Evolutionary conservation across 1,284 basidiomycete genomes (phyloP), one percentile per base, ranked within the genome.

Genomic region (Leccinum colubrinum): DNA sequence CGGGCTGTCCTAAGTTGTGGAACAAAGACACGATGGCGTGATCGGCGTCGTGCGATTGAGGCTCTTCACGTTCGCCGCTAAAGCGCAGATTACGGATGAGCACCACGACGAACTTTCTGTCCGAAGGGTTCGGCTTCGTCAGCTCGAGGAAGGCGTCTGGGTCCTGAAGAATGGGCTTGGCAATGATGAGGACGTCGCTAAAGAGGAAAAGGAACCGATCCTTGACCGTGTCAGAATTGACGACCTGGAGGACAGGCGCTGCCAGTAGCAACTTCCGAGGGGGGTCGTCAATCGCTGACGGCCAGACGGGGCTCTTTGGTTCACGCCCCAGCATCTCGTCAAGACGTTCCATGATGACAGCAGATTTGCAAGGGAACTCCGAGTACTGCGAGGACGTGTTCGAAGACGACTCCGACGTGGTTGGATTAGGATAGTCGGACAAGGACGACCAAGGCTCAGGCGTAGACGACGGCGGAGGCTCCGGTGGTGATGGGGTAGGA

Each of bases 181-280:
- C 86, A 64, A 99, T 87, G 72, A 99, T 86, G 52, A 99, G 83
- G 55, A 98, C 83, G 74, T 99, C 97, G 72, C 82, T 93, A 82
- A 99, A 99, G 22, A 99, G 81, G 78, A 98, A 96, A 12, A 99
- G 82, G 79, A 94, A 96, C 8, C 97, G 89, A 72, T 98, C 95
- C 75, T 99, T 98, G 76, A 97, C 92, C 1, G 93, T 96, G 69
- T 95, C 93, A 39, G 88, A 83, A 76, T 95, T 95, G 69, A 95
- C 94, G 6, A 98, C 94, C 76, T 99, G 97, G 15, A 98, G 81
- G 14, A 97, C 92, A 2, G 95, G 91, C 5, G 91, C 90, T 3
- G 91, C 90, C 46, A 95, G 79, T 15, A 97, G 77, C 25, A 98
- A 78, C 72, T 91, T 94, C 50, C 97, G 84, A 17, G 95, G 94